A percentile compares a stretch with the other conserved stretches of the same genome.
phyloP scores from a whole-genome alignment of 2,329 filamentous ascomycete genomes.

The Xylaria sp. region DNA sequence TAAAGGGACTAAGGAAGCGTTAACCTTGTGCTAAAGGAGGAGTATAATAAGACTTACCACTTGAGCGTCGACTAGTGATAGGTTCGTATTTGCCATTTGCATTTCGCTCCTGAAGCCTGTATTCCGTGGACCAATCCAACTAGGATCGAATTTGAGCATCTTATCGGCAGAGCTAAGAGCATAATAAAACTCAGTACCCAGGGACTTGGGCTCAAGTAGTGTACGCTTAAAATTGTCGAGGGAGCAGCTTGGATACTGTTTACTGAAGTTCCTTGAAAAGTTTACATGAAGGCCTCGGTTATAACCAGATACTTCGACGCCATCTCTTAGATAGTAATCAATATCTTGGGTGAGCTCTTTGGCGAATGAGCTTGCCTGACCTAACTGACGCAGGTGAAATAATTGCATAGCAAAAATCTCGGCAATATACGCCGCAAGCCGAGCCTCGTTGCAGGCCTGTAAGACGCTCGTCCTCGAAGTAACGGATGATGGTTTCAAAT shows the following conservation, averaged over 20 bases:
- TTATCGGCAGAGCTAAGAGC: slow-evolving; percentile 78
- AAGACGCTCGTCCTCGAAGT: slow-evolving; percentile 66
- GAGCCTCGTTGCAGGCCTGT: slow-evolving; percentile 70
- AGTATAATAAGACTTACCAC: slow-evolving; percentile 70
- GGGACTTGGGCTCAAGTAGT: slow-evolving; percentile 68
- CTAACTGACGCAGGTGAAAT: slow-evolving; percentile 83
- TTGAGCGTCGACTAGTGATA: slow-evolving; percentile 93
- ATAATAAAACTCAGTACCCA: slow-evolving; percentile 87
- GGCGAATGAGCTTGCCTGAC: slow-evolving; percentile 72
- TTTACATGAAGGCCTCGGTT: slow-evolving; percentile 89
- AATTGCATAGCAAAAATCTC: slow-evolving; percentile 93
- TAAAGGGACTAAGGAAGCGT: slow-evolving; percentile 72
- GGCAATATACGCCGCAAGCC: slow-evolving; percentile 82
- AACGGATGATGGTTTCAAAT: slow-evolving; percentile 63
- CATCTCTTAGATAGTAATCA: slow-evolving; percentile 82
- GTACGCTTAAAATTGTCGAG: slow-evolving; percentile 86
- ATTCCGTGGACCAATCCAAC: slow-evolving; percentile 76
- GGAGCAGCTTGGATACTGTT: slow-evolving; percentile 77
- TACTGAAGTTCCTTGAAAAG: slow-evolving; percentile 84
- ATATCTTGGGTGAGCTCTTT: slow-evolving; percentile 79
- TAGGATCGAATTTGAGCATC: slow-evolving; percentile 79
- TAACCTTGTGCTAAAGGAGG: slow-evolving; percentile 35
- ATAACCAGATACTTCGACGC: slow-evolving; percentile 81
- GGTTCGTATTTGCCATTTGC: slow-evolving; percentile 85
- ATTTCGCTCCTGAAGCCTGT: slow-evolving; percentile 87